Conservation (phyloP, 75 land plant genomes). For the Isoetes taiwanensis region DNA sequence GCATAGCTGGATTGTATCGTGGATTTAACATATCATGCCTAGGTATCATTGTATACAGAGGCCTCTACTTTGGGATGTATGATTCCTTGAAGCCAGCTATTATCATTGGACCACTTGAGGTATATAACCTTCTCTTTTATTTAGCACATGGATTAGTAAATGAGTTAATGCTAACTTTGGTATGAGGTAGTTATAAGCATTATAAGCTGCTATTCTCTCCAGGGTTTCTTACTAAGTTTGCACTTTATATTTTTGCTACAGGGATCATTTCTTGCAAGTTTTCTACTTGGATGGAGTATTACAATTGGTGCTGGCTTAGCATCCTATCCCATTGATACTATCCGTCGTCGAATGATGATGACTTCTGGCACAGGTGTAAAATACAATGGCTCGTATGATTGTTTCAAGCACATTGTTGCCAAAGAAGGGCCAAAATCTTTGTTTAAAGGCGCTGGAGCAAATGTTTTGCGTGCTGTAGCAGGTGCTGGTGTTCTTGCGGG, state of each 20-base stretch:
- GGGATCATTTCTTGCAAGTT: conserved; percentile 56
- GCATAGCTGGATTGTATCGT: conserved; percentile 58
- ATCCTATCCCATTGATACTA: conserved; percentile 60
- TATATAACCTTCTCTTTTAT: conserved; percentile 1
- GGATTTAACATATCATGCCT: conserved; percentile 61
- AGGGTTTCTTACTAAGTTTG: not conserved
- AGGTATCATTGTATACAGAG: conserved; percentile 57
- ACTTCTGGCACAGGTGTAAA: conserved; percentile 68
- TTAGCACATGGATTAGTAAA: not conserved
- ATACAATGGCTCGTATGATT: conserved; percentile 54
- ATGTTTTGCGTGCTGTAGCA: conserved; percentile 58
- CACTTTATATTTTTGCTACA: conserved; percentile 14
- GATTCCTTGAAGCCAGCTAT: conserved; percentile 63
- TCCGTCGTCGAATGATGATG: conserved; percentile 68
- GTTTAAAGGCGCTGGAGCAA: conserved; percentile 62
- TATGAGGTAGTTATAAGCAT: not conserved
- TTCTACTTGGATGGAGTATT: conserved; percentile 55
- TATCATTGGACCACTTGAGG: conserved; percentile 45
- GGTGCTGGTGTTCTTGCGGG: conserved; percentile 62
- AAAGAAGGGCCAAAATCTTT: conserved; percentile 52
- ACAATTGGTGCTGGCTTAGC: conserved; percentile 64
- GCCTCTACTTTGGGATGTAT: conserved; percentile 65
- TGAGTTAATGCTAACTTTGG: not conserved
- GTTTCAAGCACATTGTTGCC: conserved; percentile 41
- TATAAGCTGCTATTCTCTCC: not conserved